A percentile compares a stretch with the other conserved stretches of the same genome.
Evolutionary conservation across 2,329 filamentous ascomycete species (phyloP).

Genomic region (Karstenula rhodostoma): DNA sequence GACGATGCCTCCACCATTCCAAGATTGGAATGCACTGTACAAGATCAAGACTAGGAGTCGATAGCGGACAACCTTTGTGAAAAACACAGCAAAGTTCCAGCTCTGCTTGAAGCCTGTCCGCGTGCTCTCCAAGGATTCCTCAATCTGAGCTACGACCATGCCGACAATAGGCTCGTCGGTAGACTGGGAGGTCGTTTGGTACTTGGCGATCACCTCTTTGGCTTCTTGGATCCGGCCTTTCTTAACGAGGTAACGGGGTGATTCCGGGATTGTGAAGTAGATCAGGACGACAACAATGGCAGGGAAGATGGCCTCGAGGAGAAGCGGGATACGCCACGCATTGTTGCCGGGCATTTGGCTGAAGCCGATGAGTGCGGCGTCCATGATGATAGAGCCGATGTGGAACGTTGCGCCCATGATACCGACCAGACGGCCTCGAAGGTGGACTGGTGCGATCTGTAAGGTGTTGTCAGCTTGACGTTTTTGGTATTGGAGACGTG

Average conservation of each 20-base stretch:
- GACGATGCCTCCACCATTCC: slow-evolving; percentile 59
- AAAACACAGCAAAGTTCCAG: slow-evolving; percentile 59
- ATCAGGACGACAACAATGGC: slow-evolving; percentile 48
- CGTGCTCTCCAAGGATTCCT: slow-evolving; percentile 54
- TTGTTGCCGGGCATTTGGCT: slow-evolving; percentile 42
- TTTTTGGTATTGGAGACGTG: not conserved
- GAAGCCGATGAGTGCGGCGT: slow-evolving; percentile 55
- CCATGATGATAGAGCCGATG: slow-evolving; percentile 54
- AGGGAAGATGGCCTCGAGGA: slow-evolving; percentile 60
- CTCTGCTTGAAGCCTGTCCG: slow-evolving; percentile 48
- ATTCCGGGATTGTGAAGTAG: slow-evolving; percentile 41
- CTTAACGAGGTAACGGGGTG: slow-evolving; percentile 53
- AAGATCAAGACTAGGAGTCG: slow-evolving; percentile 55
- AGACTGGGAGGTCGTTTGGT: slow-evolving; percentile 52
- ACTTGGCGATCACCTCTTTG: slow-evolving; percentile 39
- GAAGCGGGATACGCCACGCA: slow-evolving; percentile 38
- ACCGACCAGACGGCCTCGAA: slow-evolving; percentile 56
- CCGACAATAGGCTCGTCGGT: slow-evolving; percentile 54
- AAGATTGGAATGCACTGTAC: slow-evolving; percentile 58
- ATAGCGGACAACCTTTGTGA: slow-evolving; percentile 55
- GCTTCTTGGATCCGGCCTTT: slow-evolving; percentile 27
- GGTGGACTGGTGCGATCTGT: slow-evolving; percentile 37
- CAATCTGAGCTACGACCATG: slow-evolving; percentile 39
- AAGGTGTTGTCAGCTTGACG: not conserved
- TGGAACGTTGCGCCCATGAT: slow-evolving; percentile 59